phyloP scores from a whole-genome alignment of 345 rosid genomes.

The Cardamine chenopodiifolia region DNA sequence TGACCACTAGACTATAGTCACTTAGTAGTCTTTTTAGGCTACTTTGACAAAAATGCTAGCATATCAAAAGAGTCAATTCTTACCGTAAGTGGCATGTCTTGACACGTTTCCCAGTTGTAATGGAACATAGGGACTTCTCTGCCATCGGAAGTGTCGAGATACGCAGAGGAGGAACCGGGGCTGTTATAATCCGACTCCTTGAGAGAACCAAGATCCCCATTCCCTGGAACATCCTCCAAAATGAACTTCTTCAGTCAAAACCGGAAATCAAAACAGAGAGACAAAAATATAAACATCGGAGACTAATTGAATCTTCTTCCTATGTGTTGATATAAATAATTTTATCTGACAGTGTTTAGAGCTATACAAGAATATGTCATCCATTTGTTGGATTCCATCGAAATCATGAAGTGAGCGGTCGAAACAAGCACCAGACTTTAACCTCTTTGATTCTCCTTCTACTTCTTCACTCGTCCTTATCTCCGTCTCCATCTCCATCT shows the following conservation, averaged over 20 bases:
- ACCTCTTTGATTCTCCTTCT: slow-evolving; percentile 32
- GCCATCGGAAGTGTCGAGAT: slow-evolving; percentile 24
- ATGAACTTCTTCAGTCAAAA: slow-evolving; percentile 43
- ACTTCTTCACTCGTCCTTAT: slow-evolving; percentile 13
- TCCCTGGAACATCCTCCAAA: slow-evolving; percentile 49
- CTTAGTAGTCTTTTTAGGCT: background rate
- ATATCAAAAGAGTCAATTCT: background rate
- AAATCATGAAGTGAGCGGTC: slow-evolving; percentile 47
- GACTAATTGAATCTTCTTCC: background rate
- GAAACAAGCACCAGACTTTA: slow-evolving; percentile 24
- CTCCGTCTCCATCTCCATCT: slow-evolving; percentile 25
- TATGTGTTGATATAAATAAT: background rate
- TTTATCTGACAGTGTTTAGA: background rate
- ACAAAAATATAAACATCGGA: slow-evolving; percentile 7
- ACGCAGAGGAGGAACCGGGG: slow-evolving; percentile 18
- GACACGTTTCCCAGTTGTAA: slow-evolving; percentile 40
- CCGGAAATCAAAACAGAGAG: slow-evolving; percentile 35
- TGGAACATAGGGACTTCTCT: slow-evolving; percentile 35
- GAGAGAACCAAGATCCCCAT: slow-evolving; percentile 25
- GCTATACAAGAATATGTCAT: slow-evolving; percentile 78
- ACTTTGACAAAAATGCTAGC: background rate
- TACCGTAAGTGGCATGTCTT: slow-evolving; percentile 35
- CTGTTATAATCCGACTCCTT: slow-evolving; percentile 26
- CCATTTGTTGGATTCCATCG: slow-evolving; percentile 56
- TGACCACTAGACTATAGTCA: slow-evolving; percentile 21